phyloP scores from a whole-genome alignment of 192 early-diverging fungal species.

The Obelidium mucronatum region DNA sequence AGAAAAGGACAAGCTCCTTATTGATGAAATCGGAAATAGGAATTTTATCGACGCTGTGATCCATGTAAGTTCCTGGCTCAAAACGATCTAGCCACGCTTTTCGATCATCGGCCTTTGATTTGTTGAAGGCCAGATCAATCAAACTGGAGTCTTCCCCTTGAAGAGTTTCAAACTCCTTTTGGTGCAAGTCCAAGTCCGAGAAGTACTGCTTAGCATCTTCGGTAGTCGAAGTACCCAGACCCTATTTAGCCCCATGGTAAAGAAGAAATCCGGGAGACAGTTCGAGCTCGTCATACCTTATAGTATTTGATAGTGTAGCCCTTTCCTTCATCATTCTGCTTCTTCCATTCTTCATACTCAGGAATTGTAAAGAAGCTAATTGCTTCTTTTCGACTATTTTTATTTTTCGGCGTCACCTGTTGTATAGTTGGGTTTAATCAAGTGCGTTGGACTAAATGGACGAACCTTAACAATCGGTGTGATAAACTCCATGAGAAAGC shows the following conservation, averaged over 20 bases:
- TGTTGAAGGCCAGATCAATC: conserved; percentile 97
- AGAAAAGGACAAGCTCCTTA: conserved; percentile 92
- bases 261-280: neutral
- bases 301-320: conserved; percentile 95
- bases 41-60: conserved; percentile 80
- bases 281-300: conserved; percentile 61
- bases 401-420: conserved; percentile 61
- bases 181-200: conserved; percentile 76
- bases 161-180: conserved; percentile 74
- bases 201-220: conserved; percentile 94
- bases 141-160: conserved; percentile 71
- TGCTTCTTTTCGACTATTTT: conserved; percentile 52
- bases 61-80: conserved; percentile 89
- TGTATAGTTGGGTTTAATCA: neutral
- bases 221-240: conserved; percentile 88
- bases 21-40: conserved; percentile 93
- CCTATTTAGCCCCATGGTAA: conserved; percentile 50
- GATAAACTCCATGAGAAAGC: conserved; percentile 94
- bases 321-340: conserved; percentile 70
- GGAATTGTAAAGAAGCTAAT: conserved; percentile 89
- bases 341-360: conserved; percentile 91
- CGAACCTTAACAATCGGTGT: conserved; percentile 93
- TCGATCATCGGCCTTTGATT: conserved; percentile 91
- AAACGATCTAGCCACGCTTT: conserved; percentile 91
- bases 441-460: neutral